phyloP scores from a whole-genome alignment of 1,284 basidiomycete species.

The Ceratobasidium sp. region DNA sequence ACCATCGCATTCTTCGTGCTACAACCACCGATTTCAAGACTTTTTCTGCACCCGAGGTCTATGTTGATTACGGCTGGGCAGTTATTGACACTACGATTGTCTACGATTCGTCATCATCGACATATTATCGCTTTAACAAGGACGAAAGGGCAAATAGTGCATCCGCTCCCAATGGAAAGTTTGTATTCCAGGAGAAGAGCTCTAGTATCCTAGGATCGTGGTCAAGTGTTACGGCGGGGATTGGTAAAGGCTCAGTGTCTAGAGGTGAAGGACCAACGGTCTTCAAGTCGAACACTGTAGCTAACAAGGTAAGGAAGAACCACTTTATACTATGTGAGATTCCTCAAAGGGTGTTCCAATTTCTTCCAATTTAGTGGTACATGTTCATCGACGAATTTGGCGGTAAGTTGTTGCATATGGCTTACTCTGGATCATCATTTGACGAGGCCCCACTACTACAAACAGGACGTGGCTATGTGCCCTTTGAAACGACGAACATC shows the following conservation, averaged over 20 bases:
- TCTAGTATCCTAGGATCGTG: slow-evolving; percentile 17
- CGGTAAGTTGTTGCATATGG: too few species aligned
- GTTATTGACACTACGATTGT: slow-evolving; percentile 28
- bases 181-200: slow-evolving; percentile 25
- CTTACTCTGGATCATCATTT: too few species aligned
- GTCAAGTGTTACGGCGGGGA: slow-evolving; percentile 5
- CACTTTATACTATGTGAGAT: neutral
- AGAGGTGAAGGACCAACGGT: slow-evolving; percentile 29
- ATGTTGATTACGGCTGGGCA: slow-evolving; percentile 18
- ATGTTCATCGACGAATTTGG: slow-evolving; percentile 35
- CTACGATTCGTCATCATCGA: slow-evolving; percentile 18
- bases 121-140: slow-evolving; percentile 33
- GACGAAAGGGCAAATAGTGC: slow-evolving; percentile 29
- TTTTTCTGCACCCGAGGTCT: slow-evolving; percentile 17
- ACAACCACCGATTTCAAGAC: slow-evolving; percentile 32
- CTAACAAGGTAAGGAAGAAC: slow-evolving; percentile 14
- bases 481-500: slow-evolving; percentile 30
- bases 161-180: slow-evolving; percentile 30
- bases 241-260: slow-evolving; percentile 29
- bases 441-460: too few species aligned
- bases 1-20: slow-evolving; percentile 25
- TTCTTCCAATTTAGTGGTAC: neutral
- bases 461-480: slow-evolving; percentile 25
- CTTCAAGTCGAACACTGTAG: slow-evolving; percentile 29
- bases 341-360: neutral